Conservation (phyloP, 2,329 filamentous ascomycete genomes). For the Ceratocystis lukuohia region DNA sequence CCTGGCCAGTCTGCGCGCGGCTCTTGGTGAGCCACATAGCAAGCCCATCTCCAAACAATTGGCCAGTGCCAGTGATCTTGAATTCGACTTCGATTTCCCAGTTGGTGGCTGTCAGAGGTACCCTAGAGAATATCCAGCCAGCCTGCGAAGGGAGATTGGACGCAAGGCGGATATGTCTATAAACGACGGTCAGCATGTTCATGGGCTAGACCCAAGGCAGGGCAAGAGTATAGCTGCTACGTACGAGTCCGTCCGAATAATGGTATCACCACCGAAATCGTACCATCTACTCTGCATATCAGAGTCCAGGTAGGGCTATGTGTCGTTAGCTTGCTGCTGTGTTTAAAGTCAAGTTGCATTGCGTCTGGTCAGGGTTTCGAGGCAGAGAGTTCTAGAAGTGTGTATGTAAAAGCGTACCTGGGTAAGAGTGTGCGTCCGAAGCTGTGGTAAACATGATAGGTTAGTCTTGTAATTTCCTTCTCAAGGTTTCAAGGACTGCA, state of each 20-base stretch:
- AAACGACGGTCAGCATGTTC: neutral
- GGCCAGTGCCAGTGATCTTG: slow-evolving; percentile 77
- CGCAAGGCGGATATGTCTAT: slow-evolving; percentile 80
- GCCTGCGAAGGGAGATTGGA: slow-evolving; percentile 80
- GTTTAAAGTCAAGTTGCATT: slow-evolving; percentile 17
- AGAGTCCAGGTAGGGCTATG: slow-evolving; percentile 86
- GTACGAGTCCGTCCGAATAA: slow-evolving; percentile 60
- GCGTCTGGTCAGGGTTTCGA: slow-evolving; percentile 20
- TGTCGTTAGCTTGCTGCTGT: slow-evolving; percentile 19
- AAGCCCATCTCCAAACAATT: slow-evolving; percentile 89
- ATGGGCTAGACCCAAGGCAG: neutral
- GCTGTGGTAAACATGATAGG: slow-evolving; percentile 34
- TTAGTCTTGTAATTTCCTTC: slow-evolving; percentile 7
- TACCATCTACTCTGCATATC: slow-evolving; percentile 99
- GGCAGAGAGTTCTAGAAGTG: slow-evolving; percentile 12
- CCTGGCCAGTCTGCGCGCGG: slow-evolving; percentile 62
- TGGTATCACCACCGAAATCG: slow-evolving; percentile 92
- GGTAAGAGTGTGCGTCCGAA: slow-evolving; percentile 73
- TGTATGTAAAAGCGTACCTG: slow-evolving; percentile 44
- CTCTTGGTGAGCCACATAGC: slow-evolving; percentile 97
- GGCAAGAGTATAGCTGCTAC: slow-evolving; percentile 4
- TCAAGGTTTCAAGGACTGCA: no score
- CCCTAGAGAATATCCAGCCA: slow-evolving; percentile 87
- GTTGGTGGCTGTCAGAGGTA: slow-evolving; percentile 92
- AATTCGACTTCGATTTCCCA: slow-evolving; percentile 98